Conservation (phyloP, 257 asterid genomes). For the Echites panduratus region DNA sequence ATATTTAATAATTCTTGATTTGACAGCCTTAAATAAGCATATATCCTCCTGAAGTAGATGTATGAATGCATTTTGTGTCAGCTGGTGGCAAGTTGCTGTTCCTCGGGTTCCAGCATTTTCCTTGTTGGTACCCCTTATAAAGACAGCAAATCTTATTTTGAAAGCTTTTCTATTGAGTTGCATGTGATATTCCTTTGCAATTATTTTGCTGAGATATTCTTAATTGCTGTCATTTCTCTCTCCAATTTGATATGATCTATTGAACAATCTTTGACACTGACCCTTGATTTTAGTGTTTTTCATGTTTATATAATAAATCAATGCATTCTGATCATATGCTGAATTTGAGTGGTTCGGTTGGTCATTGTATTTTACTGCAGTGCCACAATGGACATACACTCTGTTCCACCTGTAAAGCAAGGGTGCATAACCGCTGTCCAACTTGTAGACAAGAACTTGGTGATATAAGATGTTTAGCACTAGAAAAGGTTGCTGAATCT, state of each 20-base stretch:
- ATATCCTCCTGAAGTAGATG: not conserved
- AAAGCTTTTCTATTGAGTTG: not conserved
- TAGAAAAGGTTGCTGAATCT: constrained; percentile 89
- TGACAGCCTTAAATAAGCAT: not conserved
- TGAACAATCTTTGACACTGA: not conserved
- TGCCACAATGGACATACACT: constrained; percentile 86
- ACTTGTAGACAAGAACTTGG: constrained; percentile 93
- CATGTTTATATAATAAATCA: not conserved
- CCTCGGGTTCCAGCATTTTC: not conserved
- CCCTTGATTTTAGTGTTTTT: not conserved
- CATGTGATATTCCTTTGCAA: not conserved
- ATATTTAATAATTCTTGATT: not conserved
- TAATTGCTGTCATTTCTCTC: not conserved
- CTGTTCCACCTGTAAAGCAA: constrained; percentile 79
- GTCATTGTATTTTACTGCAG: constrained; percentile 32
- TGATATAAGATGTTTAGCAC: constrained; percentile 86
- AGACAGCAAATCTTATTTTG: not conserved
- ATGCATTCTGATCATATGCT: not conserved
- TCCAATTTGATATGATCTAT: not conserved
- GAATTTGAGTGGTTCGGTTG: not conserved
- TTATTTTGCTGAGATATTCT: not conserved
- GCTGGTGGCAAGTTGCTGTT: not conserved
- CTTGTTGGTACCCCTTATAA: not conserved
- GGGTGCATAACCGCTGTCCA: constrained; percentile 84
- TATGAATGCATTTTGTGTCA: not conserved